Conservation (phyloP, 805 yeast genomes). For the Wickerhamia fluorescens region DNA sequence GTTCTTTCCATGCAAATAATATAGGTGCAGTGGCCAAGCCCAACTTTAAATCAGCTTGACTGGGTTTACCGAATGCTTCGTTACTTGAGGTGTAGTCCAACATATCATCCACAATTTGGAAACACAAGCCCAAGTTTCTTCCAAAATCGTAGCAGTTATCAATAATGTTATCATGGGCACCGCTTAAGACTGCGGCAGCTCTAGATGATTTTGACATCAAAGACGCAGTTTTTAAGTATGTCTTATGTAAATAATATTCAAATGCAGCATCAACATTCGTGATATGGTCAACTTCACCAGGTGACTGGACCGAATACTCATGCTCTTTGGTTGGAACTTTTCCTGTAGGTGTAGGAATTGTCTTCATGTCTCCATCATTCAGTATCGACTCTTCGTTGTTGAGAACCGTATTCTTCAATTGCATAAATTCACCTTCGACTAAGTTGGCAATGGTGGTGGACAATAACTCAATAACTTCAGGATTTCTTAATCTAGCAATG, state of each 20-base stretch:
- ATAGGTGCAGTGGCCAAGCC: constrained; percentile 98
- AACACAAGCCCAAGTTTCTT: constrained; percentile 86
- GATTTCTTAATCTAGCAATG: constrained; percentile 83
- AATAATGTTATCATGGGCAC: constrained; percentile 66
- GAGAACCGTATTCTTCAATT: constrained; percentile 84
- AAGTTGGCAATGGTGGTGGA: constrained; percentile 94
- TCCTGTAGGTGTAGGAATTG: constrained; percentile 53
- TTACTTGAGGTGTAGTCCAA: constrained; percentile 90
- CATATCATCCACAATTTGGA: constrained; percentile 95
- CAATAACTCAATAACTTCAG: constrained; percentile 94
- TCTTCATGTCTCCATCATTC: constrained; percentile 41
- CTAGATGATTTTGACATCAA: constrained; percentile 90
- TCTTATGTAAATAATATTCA: constrained; percentile 90
- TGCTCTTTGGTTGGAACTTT: constrained; percentile 53
- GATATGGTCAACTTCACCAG: constrained; percentile 45
- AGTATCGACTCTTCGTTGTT: constrained; percentile 38
- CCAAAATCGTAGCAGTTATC: constrained; percentile 90
- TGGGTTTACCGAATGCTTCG: constrained; percentile 83
- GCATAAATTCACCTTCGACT: constrained; percentile 99
- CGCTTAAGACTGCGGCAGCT: constrained; percentile 88
- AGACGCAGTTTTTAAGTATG: constrained; percentile 91
- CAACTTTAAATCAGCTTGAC: constrained; percentile 88
- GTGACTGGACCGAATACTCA: constrained; percentile 44
- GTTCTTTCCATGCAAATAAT: constrained; percentile 85
- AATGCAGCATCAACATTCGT: constrained; percentile 81